These are phyloP conservation scores for Fagus crenata DNA, from an alignment of 306 rosid genomes.

Conservation along the genomic window DNA sequence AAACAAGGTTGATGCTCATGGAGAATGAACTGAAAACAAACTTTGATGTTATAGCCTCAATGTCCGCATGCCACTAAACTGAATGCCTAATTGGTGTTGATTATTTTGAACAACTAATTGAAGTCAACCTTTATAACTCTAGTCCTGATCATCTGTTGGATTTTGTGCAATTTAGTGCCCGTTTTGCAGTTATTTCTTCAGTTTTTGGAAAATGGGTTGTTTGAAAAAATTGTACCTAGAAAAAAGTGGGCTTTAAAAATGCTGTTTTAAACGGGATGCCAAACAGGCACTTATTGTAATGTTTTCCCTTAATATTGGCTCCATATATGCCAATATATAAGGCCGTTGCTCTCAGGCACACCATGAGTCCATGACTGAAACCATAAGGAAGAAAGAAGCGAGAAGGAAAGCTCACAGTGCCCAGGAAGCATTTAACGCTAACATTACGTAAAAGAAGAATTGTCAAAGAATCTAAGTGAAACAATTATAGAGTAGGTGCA, in stretches of 20 bases:
- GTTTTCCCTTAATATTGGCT: too few species aligned
- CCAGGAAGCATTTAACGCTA: constrained; percentile 60
- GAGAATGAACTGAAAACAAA: background rate
- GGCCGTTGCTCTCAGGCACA: constrained; percentile 48
- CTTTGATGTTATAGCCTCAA: background rate
- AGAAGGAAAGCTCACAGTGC: constrained; percentile 82
- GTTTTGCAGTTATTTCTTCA: too few species aligned
- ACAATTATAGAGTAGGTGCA: constrained; percentile 4
- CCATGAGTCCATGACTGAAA: constrained; percentile 39
- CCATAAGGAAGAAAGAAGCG: constrained; percentile 58
- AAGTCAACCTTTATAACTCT: background rate
- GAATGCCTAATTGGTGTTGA: background rate
- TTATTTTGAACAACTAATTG: background rate
- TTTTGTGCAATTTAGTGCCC: too few species aligned
- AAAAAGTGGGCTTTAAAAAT: too few species aligned
- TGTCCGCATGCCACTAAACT: background rate
- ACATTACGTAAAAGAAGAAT: constrained; percentile 64
- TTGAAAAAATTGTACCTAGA: too few species aligned
- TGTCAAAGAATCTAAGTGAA: constrained; percentile 57
- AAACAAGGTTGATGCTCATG: too few species aligned
- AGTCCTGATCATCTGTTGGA: too few species aligned
- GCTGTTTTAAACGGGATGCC: too few species aligned
- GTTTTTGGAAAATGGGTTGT: too few species aligned
- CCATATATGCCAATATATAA: constrained; percentile 78
- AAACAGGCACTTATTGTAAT: too few species aligned